These are phyloP conservation scores for Colletotrichum coccodes DNA, from an alignment of 2,329 filamentous ascomycete genomes.

Conservation along the genomic window DNA sequence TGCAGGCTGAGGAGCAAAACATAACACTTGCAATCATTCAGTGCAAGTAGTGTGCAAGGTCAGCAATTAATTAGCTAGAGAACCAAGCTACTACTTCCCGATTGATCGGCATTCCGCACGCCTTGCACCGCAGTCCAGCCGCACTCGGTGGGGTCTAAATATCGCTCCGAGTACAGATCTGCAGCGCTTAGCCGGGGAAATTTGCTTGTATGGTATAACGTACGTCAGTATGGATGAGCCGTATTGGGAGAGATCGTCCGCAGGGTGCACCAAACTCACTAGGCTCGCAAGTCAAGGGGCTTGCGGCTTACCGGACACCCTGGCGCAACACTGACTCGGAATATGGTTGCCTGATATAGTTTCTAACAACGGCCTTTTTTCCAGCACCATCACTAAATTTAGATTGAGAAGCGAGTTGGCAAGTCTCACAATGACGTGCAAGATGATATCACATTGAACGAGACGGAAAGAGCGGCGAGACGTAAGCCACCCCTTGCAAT, in stretches of 20 bases:
- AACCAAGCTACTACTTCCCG: not conserved
- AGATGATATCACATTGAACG: too few species aligned
- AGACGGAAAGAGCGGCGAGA: not conserved
- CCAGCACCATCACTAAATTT: not conserved
- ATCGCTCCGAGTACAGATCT: not conserved
- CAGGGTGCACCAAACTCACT: not conserved
- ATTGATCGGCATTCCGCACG: not conserved
- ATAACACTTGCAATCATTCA: not conserved
- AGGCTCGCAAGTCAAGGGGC: not conserved
- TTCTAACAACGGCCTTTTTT: not conserved
- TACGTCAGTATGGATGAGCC: not conserved
- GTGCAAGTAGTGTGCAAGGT: not conserved
- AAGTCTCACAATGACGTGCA: not conserved
- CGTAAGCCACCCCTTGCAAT: too few species aligned
- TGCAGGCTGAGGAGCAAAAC: not conserved
- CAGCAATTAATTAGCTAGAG: not conserved
- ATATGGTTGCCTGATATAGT: not conserved
- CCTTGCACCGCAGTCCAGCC: not conserved
- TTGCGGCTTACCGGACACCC: not conserved
- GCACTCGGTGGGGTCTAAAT: not conserved
- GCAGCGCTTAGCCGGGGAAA: not conserved
- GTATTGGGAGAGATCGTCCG: not conserved
- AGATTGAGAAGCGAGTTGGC: not conserved
- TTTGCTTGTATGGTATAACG: not conserved
- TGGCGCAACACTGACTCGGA: not conserved